A percentile compares a stretch with the other conserved stretches of the same genome.
Evolutionary conservation across 2,329 filamentous ascomycete genomes (phyloP).

Genomic region (Ceratocystis cacaofunesta): DNA sequence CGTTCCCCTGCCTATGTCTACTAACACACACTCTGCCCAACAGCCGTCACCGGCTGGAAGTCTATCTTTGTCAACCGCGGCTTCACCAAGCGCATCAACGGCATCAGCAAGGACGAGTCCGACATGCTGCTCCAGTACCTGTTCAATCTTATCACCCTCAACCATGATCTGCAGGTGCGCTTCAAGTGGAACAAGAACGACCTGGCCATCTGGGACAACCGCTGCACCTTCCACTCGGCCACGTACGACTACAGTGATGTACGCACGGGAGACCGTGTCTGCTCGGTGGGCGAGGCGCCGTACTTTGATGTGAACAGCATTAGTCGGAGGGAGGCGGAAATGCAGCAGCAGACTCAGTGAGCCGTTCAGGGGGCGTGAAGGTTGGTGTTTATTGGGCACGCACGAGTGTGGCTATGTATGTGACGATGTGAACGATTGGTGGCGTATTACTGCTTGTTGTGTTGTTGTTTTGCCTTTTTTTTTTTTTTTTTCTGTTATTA

Average conservation of each 20-base stretch:
- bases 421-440: neutral
- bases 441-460: neutral
- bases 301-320: conserved; percentile 37
- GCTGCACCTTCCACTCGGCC: conserved; percentile 41
- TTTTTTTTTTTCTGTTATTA: neutral
- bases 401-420: neutral
- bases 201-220: conserved; percentile 22
- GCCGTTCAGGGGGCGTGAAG: neutral
- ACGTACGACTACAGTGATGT: conserved; percentile 42
- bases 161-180: conserved; percentile 43
- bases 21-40: neutral
- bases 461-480: neutral
- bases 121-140: conserved; percentile 36
- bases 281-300: conserved; percentile 38
- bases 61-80: conserved; percentile 36
- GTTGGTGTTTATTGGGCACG: neutral
- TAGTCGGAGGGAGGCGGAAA: conserved; percentile 20
- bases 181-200: conserved; percentile 40
- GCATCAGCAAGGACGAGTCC: conserved; percentile 38
- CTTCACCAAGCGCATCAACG: conserved; percentile 41
- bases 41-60: conserved; percentile 41
- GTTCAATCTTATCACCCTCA: conserved; percentile 35
- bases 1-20: neutral
- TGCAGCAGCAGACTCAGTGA: neutral
- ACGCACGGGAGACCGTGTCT: conserved; percentile 36